These are phyloP conservation scores for Malus hybrid DNA, from an alignment of 331 rosid genomes.

Conservation along the genomic window DNA sequence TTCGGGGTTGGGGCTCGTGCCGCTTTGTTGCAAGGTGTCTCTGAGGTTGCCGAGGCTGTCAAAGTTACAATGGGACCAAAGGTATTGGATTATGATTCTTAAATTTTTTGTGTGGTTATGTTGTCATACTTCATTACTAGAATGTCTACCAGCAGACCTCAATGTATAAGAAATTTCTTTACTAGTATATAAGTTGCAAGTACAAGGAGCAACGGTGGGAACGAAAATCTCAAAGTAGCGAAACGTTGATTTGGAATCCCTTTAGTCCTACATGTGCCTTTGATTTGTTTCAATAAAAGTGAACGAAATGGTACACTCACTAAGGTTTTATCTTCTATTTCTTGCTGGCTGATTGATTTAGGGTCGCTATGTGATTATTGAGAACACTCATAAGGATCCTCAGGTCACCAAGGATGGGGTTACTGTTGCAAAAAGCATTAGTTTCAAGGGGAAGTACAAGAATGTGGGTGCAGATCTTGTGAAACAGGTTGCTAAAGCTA, in stretches of 20 bases:
- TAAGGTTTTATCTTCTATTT: not conserved
- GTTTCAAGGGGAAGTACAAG: slow-evolving; percentile 57
- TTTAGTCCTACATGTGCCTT: not conserved
- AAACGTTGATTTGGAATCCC: not conserved
- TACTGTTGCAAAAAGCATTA: slow-evolving; percentile 84
- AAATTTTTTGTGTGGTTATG: not conserved
- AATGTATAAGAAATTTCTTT: not conserved
- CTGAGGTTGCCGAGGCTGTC: slow-evolving; percentile 93
- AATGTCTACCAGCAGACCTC: not conserved
- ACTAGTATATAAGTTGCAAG: not conserved
- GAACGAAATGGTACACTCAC: not conserved
- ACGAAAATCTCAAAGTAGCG: not conserved
- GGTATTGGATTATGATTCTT: slow-evolving; percentile 33
- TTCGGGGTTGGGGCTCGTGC: slow-evolving; percentile 92
- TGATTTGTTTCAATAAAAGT: not conserved
- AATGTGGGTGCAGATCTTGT: slow-evolving; percentile 84
- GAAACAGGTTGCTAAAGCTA: slow-evolving; percentile 90
- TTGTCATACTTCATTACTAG: not conserved
- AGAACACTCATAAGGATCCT: slow-evolving; percentile 45
- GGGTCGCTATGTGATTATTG: slow-evolving; percentile 96
- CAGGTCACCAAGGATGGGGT: slow-evolving; percentile 91
- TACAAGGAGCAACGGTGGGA: not conserved
- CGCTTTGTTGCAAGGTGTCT: slow-evolving; percentile 76
- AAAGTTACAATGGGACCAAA: slow-evolving; percentile 99
- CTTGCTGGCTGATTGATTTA: slow-evolving; percentile 28